Base-by-base conservation (phyloP, 192 early-diverging fungal species). In the Coemansia sp. region DNA sequence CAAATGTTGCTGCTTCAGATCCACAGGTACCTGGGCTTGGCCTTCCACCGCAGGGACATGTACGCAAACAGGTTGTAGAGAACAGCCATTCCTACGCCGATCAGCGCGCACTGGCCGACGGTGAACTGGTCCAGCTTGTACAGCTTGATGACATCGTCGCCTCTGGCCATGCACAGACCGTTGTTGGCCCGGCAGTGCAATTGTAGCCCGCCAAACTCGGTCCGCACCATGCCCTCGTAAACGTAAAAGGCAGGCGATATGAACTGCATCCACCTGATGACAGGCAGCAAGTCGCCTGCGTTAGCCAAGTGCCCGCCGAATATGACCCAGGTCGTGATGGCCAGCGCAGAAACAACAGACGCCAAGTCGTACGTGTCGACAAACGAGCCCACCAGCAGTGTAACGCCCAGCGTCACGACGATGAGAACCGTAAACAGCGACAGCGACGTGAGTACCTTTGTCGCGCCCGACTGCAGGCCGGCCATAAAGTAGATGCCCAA, bases 401-500 rank as follows among this genome's bases (percentile, higher is more conserved):
- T 76, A 22, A 81, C 59, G 64, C 68, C 74, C 51, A 81, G 70
- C 45, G 83, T 71, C 59, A 75, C 75, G 19, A 85, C 64, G 22
- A 83, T 43, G 17, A 77, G 60, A 19, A 77, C 68, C 0, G 74
- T 67, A 37, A 83, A 83, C 62, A 82, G 60, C 27, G 71, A 53
- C 46, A 77, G 38, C 31, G 80, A 83, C 37, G 68, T 22, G 57
- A 76, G 57, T 15, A 74, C 40, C 65, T 76, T 77, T 11, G 57
- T 14, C 2, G 64, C 80, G 1, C 39, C 60, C 5, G 61, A 0
- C 71, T 83, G 74, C 67, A 83, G 51, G 3, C 75, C 80, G 9
- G 80, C 80, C 80, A 83, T 83, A 57, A 70, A 83, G 75, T 77
- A 83, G 47, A 83, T 83, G 17, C 74, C 75, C 27, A 77, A 9